phyloP scores from a whole-genome alignment of 2,329 filamentous ascomycete species.

The Alternaria gansuensis region DNA sequence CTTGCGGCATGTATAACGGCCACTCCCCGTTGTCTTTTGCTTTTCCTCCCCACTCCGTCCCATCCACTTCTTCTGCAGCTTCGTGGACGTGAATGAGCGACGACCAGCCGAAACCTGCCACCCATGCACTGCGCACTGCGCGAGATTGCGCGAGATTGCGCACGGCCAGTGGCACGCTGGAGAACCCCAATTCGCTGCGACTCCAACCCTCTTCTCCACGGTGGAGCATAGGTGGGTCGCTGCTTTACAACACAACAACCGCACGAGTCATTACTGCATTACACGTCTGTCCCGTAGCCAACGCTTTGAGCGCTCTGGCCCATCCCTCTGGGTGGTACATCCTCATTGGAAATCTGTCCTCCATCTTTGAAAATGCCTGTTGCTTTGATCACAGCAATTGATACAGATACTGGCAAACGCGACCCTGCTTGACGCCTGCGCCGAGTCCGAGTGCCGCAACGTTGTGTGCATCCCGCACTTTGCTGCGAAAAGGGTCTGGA shows the following conservation, averaged over 20 bases:
- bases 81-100: slow-evolving; percentile 31
- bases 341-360: background rate
- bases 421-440: slow-evolving; percentile 21
- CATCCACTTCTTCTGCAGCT: slow-evolving; percentile 29
- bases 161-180: slow-evolving; percentile 19
- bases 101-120: slow-evolving; percentile 22
- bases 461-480: slow-evolving; percentile 37
- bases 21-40: slow-evolving; percentile 19
- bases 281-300: background rate
- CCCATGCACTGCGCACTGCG: slow-evolving; percentile 25
- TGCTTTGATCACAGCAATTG: background rate
- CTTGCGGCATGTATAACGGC: slow-evolving; percentile 17
- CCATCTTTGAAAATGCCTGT: background rate
- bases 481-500: slow-evolving; percentile 29
- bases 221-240: slow-evolving; percentile 31
- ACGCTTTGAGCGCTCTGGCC: background rate
- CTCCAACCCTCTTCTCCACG: slow-evolving; percentile 27
- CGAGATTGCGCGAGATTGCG: background rate
- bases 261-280: slow-evolving; percentile 16
- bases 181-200: slow-evolving; percentile 36
- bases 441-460: slow-evolving; percentile 19
- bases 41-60: slow-evolving; percentile 21
- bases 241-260: slow-evolving; percentile 21
- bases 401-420: slow-evolving; percentile 8
- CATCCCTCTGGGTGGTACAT: background rate